Base-by-base conservation (phyloP, 371 early-diverging fungal species). In the Smittium mucronatum region DNA sequence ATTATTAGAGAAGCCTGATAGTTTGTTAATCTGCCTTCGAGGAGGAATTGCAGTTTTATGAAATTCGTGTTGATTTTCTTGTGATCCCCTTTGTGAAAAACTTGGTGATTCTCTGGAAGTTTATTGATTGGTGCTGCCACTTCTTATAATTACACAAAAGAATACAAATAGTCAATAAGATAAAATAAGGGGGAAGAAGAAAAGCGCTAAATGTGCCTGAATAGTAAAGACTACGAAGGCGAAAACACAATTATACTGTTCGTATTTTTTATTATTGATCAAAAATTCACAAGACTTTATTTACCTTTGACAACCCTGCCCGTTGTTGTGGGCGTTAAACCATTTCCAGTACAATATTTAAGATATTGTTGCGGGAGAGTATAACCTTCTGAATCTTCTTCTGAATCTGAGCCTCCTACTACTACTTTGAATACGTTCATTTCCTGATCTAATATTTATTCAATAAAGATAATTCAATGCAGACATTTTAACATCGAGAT, bases 1-100 rank as follows among this genome's bases (percentile, higher is more conserved):
- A 97, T 78, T 75, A 97, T 94, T 60, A 76, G 81, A 61, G 94
- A 77, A 8, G 98, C 93, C 78, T 99, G 98, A 69, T 89, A 87
- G 79, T 93, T 89, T 16, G 92, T 87, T 69, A 96, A 81, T 34
- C 94, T 84, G 8, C 98, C 98, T 76, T 97, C 96, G 64, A 85
- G 84, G 71, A 85, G 81, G 73, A 97, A 94, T 76, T 93, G 94
- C 65, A 88, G 81, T 76, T 88, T 91, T 68, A 97, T 79, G 73
- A 92, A 91, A 26, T 76, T 86, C 35, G 89, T 74, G 75, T 94
- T 85, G 1, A 94, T 94, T 69, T 82, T 81, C 57, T 77, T 64
- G 33, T 78, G 75, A 74, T 85, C 84, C 72, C 80, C 81, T 70
- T 79, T 82, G 66, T 80, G 81, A 68, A 77, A 89, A 80, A 79